Base-by-base conservation (phyloP, 2,329 filamentous ascomycete genomes). In the Cryphonectria radicalis region DNA sequence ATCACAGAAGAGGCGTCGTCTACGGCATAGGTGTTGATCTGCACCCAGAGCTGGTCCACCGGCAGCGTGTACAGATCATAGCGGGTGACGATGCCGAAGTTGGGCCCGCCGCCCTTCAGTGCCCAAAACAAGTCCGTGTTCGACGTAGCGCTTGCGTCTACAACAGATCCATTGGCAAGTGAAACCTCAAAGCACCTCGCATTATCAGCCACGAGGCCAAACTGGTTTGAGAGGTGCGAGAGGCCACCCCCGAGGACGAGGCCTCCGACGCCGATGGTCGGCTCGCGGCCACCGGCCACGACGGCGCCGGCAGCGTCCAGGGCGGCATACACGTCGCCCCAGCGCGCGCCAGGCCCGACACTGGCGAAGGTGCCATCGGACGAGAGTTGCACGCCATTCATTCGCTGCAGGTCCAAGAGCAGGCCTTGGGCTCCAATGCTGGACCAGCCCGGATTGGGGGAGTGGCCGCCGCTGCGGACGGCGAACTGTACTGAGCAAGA, bases 371-470 rank as follows among this genome's bases (percentile, higher is more conserved):
- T 74, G 66, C 72, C 73, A 67, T 80, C 79, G 2, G 66, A 67
- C 10, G 77, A 78, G 6, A 79, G 60, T 25, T 72, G 68, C 19
- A 80, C 75, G 13, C 75, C 70, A 57, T 78, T 77, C 10, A 81
- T 66, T 32, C 74, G 66, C 28, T 78, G 77, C 43, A 86, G 76
- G 69, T 81, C 81, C 63, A 85, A 77, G 0, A 79, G 74, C 50
- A 80, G 73, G n/a, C 78, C 76, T 32, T 67, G 59, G 42, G 74
- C 72, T 40, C 76, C 74, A 32, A 77, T 76, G 70, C 74, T 77
- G 46, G 75, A 77, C 63, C 69, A 76, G 62, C 78, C 76, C 1
- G 75, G 73, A 7, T 76, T 76, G 6, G 77, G 77, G 68, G 75
- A 78, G 60, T 79, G 77, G 19, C 78, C 78, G 25, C 77, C 78